Conservation (phyloP, 2,329 filamentous ascomycete genomes). For the Penicillium sp. region DNA sequence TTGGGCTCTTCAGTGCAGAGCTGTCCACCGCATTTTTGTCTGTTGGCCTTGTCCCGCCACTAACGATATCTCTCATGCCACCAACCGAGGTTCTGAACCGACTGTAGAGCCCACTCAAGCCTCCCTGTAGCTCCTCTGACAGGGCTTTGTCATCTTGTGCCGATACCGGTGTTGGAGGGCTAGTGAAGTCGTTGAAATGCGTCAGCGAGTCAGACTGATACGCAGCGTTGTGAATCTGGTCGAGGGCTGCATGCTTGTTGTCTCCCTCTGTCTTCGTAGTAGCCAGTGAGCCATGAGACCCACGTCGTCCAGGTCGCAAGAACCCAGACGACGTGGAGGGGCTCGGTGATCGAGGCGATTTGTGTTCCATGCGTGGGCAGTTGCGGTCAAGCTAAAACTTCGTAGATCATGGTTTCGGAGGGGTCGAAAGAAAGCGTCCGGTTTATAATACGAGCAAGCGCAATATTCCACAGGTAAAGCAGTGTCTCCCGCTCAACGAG, state of each 20-base stretch:
- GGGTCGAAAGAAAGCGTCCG: not conserved
- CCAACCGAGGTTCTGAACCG: slow-evolving; percentile 83
- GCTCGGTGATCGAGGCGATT: slow-evolving; percentile 44
- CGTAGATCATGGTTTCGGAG: slow-evolving; percentile 16
- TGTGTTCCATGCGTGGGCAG: slow-evolving; percentile 38
- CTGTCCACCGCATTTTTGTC: slow-evolving; percentile 33
- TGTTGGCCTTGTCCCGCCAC: slow-evolving; percentile 36
- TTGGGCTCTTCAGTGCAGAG: slow-evolving; percentile 30
- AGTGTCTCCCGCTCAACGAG: too few relatives aligned
- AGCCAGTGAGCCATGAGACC: slow-evolving; percentile 55
- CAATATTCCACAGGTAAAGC: too few relatives aligned
- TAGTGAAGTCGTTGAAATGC: slow-evolving; percentile 89
- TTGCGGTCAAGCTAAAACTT: slow-evolving; percentile 17
- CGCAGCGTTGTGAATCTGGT: slow-evolving; percentile 87
- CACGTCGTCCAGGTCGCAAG: slow-evolving; percentile 50
- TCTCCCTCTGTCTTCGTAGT: slow-evolving; percentile 68
- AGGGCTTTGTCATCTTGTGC: slow-evolving; percentile 71
- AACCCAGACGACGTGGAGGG: slow-evolving; percentile 51
- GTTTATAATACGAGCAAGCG: not conserved
- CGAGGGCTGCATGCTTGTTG: slow-evolving; percentile 74
- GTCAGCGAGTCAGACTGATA: slow-evolving; percentile 83
- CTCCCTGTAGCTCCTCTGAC: slow-evolving; percentile 77
- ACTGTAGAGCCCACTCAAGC: slow-evolving; percentile 86
- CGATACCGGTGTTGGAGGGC: slow-evolving; percentile 63
- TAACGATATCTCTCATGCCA: slow-evolving; percentile 61